Evolutionary conservation across 208 protist species (phyloP), one percentile per base, ranked within the genome.

Genomic region (Paratrypanosoma confusum): DNA sequence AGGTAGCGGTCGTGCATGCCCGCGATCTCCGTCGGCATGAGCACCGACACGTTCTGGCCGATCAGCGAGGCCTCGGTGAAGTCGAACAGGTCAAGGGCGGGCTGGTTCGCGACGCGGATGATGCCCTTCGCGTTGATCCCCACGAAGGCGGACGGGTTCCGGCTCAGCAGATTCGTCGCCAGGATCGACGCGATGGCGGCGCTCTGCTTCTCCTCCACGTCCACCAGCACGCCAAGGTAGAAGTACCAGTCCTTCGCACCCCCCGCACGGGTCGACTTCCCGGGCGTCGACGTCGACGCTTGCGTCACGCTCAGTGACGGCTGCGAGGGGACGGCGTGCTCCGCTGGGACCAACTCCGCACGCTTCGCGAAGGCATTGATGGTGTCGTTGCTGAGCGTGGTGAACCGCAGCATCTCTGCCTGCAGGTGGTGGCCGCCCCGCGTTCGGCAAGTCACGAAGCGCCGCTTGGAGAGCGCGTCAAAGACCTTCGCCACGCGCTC

Each of bases 71-170:
- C 21, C 20, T 3, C 17, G 13, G 14, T 35, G 34, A 60, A 69
- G 36, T 47, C 56, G 32, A 69, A 69, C 11, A 22, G 3, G 20
- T 45, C 29, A 23, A 57, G 44, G 11, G 64, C 18, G 16, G 36
- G 34, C 29, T 47, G 36, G 53, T 75, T 75, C 39, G 65, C 59
- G n/a, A 57, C 23, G 22, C 57, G 13, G 3, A 75, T 44, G 17
- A 28, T 60, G 27, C 66, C 66, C 18, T 38, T 56, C 3, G 10
- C 10, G 51, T 67, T 31, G 18, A 50, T 46, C 8, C 48, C 36
- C 8, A 75, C 10, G 33, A 75, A 35, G 2, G 57, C 35, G 14
- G 58, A 25, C 17, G 53, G 20, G 46, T 40, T 40, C 22, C 50
- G 42, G 20, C 61, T 40, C 41, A 67, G 21, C 26, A 67, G 23